phyloP scores from a whole-genome alignment of 2,329 filamentous ascomycete species.

The Fusarium subtropicale region DNA sequence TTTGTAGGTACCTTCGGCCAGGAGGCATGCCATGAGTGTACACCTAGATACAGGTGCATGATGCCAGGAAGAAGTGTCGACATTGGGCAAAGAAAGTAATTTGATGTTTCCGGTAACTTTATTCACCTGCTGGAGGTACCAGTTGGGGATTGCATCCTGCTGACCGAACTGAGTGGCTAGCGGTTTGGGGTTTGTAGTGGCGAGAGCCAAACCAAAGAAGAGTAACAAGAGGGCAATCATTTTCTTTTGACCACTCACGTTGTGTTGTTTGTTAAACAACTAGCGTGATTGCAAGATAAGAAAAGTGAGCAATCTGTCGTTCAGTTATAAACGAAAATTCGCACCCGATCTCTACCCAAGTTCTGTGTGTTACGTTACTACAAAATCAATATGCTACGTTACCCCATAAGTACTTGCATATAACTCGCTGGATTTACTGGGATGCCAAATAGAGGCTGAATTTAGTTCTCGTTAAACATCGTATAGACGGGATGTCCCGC shows the following conservation, averaged over 20 bases:
- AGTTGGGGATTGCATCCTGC: neutral
- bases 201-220: neutral
- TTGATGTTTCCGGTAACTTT: neutral
- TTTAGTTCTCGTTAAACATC: no score
- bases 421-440: neutral
- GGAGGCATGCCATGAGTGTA: neutral
- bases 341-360: neutral
- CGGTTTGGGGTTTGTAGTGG: neutral
- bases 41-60: neutral
- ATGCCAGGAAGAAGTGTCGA: neutral
- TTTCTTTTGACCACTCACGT: neutral
- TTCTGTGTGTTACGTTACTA: neutral
- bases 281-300: neutral
- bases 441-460: neutral
- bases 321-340: neutral
- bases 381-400: neutral
- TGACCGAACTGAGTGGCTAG: neutral
- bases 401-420: neutral
- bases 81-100: neutral
- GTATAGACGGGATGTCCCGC: no score
- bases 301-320: neutral
- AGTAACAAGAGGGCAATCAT: neutral
- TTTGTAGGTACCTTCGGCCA: neutral
- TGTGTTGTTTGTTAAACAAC: no score
- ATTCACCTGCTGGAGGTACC: neutral